Evolutionary conservation across 1,284 basidiomycete species (phyloP), one percentile per base, ranked within the genome.

Genomic region (Veloboletus limbatus): DNA sequence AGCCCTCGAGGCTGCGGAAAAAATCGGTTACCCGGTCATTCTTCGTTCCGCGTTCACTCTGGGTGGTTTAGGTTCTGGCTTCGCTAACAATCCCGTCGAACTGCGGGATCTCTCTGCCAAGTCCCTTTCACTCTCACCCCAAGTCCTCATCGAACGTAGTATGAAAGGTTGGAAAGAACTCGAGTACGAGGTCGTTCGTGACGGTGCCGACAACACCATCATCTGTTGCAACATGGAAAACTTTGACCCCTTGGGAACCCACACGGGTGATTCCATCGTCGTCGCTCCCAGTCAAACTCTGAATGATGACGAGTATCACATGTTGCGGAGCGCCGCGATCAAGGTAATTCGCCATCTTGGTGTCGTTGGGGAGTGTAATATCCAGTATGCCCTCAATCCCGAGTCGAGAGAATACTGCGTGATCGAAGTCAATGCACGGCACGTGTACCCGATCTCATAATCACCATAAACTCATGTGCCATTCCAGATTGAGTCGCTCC

Each of bases 121-220:
- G 69, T 86, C 88, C 64, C 80, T 99, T 51, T 87, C 85, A 65
- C 77, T 98, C 28, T 91, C 86, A 58, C 97, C 97, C 39, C 97
- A 99, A 69, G 92, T 99, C 39, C 79, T 99, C 47, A 95, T 99
- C 57, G 97, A 99, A 71, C 91, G 94, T 58, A 94, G 90, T 61
- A 90, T 99, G 84, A 98, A 98, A 72, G 97, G 97, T 37, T 99
- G 97, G 97, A 99, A 99, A 69, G 97, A 99, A 74, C 80, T 97
- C 58, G 97, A 99, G 72, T 99, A 99, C 64, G 97, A 99, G 70
- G 97, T 99, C 47, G 95, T 99, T 59, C 89, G 97, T 53, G 97
- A 99, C 69, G 93, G 84, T 58, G 92, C 92, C 43, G 94, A 99
- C 66, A 92, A 92, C 69, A 92, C 92, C 9, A 92, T 95, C 66